Base-by-base conservation (phyloP, 2,329 filamentous ascomycete genomes). In the Pseudogymnoascus sp. region DNA sequence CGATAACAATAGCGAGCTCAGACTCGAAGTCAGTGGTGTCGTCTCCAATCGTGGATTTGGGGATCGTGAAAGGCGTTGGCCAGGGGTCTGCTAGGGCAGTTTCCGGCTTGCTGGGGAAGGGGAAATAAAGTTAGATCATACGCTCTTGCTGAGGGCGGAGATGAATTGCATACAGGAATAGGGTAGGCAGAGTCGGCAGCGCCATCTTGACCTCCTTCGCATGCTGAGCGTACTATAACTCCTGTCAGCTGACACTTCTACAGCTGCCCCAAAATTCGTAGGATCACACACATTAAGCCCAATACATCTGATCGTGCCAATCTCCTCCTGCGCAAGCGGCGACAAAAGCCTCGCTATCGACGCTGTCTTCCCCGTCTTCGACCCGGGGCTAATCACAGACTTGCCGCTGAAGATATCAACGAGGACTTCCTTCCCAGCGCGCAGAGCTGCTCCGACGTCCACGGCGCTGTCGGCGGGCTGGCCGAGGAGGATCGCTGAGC, bases 401-500 rank as follows among this genome's bases (percentile, higher is more conserved):
- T 75, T 76, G 16, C 85, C 85, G 23, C 80, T 83, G 74, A 83
- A 87, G 5, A 85, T 76, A 42, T 77, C 77, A 53, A 84, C 83
- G 28, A 77, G 69, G 37, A 88, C 83, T 42, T 86, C 80, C 65
- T 83, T 75, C 37, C 82, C 82, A 53, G 82, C 78, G 66, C 80
- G 79, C 28, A 86, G 72, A 14, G 84, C 84, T 25, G 79, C 71
- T 49, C 84, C 85, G 49, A 88, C 80, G 68, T 88, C 84, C 34
- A 85, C 66, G 8, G 77, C 72, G 21, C 76, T 72, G 65, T 84
- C 79, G 36, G 78, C 73, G 1, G 84, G 84, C 68, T 87, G 79
- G 36, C 84, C 84, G 68, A 86, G 81, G 59, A 84, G 74, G 62
- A 83, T 71, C 65, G 78, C 79, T 64, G 75, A 73, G 59, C 81